Percentiles rank a stretch among this genome's conserved stretches.
phyloP scores from a whole-genome alignment of 306 rosid species.

The Lathyrus sativus region DNA sequence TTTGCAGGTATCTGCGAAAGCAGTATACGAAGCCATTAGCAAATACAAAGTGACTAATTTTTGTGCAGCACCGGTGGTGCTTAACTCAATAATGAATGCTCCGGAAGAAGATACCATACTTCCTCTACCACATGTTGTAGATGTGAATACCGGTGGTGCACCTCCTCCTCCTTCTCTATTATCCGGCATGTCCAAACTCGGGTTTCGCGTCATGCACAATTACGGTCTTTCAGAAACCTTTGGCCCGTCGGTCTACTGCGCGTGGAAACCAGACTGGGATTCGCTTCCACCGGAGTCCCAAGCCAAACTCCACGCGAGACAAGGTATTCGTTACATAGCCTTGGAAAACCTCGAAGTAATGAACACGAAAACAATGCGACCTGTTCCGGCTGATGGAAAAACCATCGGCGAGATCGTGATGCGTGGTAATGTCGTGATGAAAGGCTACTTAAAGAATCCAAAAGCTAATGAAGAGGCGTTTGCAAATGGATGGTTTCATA shows the following conservation, averaged over 20 bases:
- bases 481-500: background rate
- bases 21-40: background rate
- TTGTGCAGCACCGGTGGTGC: background rate
- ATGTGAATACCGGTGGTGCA: conserved; percentile 1
- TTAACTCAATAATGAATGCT: background rate
- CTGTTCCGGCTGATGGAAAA: background rate
- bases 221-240: conserved; percentile 90
- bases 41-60: background rate
- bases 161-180: conserved; percentile 57
- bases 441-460: background rate
- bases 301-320: background rate
- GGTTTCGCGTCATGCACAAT: conserved; percentile 83
- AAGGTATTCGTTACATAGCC: background rate
- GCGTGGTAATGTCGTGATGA: background rate
- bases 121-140: background rate
- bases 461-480: background rate
- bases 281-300: background rate
- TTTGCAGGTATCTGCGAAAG: background rate
- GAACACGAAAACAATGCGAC: background rate
- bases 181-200: conserved; percentile 63
- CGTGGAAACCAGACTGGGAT: conserved; percentile 39
- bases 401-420: background rate
- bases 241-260: conserved; percentile 77
- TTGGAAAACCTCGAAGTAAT: background rate
- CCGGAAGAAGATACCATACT: background rate